These are phyloP conservation scores for Coemansia sp. DNA, from an alignment of 192 early-diverging fungal species.

Conservation along the genomic window DNA sequence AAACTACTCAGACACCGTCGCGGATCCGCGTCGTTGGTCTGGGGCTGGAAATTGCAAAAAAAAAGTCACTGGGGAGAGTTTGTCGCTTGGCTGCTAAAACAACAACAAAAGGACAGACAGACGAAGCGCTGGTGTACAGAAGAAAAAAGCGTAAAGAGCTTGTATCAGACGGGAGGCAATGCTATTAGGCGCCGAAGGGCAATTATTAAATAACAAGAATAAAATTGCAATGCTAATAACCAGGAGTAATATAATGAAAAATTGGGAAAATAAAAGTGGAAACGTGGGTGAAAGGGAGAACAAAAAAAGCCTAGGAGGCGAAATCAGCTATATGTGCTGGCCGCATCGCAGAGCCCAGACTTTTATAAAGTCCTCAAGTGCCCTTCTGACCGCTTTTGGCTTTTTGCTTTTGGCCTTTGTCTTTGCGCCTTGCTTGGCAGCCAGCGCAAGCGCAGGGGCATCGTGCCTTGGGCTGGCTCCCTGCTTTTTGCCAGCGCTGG, in stretches of 20 bases:
- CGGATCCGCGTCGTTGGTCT: too few species aligned
- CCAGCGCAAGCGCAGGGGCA: background rate
- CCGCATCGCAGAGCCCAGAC: too few species aligned
- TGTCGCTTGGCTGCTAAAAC: background rate
- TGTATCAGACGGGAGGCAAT: constrained; percentile 10
- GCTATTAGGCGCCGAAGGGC: too few species aligned
- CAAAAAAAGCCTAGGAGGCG: background rate
- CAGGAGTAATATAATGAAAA: background rate
- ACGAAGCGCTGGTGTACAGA: background rate
- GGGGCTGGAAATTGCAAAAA: too few species aligned
- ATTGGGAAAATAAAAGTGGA: constrained; percentile 2
- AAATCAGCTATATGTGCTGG: constrained; percentile 3
- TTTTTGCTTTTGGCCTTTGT: background rate
- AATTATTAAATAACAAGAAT: constrained; percentile 8
- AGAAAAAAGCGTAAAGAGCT: constrained; percentile 1
- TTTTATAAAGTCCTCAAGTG: background rate
- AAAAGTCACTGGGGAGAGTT: too few species aligned
- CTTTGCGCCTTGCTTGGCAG: background rate
- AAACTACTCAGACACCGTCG: background rate
- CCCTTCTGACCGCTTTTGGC: background rate
- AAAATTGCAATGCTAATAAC: constrained; percentile 5
- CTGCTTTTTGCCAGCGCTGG: background rate
- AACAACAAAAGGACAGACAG: constrained; percentile 6
- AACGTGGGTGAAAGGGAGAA: constrained; percentile 4
- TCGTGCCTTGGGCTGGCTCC: background rate